phyloP scores from a whole-genome alignment of 495 filamentous ascomycete species.

The Diplogelasinospora grovesii region DNA sequence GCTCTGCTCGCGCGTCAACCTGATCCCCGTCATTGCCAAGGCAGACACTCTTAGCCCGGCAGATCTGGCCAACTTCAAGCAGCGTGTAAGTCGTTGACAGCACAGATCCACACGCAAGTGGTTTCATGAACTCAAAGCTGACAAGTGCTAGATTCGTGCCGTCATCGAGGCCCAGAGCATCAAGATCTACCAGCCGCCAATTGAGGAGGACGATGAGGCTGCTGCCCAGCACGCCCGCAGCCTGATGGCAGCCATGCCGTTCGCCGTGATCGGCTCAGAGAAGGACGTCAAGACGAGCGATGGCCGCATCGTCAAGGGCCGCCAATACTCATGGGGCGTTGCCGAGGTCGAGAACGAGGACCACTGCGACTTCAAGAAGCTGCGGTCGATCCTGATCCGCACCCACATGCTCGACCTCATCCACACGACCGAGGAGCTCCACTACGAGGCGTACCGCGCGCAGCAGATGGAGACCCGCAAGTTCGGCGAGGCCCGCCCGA shows the following conservation, averaged over 20 bases:
- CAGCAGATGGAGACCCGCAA: constrained; percentile 99
- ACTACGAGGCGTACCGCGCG: constrained; percentile 98
- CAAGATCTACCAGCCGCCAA: constrained; percentile 96
- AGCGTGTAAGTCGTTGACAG: constrained; percentile 54
- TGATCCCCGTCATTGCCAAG: constrained; percentile 98
- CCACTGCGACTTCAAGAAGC: constrained; percentile 99
- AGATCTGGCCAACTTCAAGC: constrained; percentile 88
- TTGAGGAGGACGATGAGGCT: constrained; percentile 96
- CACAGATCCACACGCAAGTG: constrained; percentile 5
- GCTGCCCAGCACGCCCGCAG: constrained; percentile 88
- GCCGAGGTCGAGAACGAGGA: constrained; percentile 99
- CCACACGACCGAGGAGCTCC: constrained; percentile 96
- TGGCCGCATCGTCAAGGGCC: constrained; percentile 93
- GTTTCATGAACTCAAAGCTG: no score
- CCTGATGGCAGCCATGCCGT: constrained; percentile 95
- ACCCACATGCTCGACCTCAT: constrained; percentile 99
- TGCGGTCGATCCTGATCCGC: constrained; percentile 95
- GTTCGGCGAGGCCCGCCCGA: constrained; percentile 92
- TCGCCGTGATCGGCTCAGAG: constrained; percentile 97
- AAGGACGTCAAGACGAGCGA: constrained; percentile 97
- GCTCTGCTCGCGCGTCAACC: constrained; percentile 91
- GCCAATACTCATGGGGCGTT: constrained; percentile 98
- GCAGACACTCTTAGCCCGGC: constrained; percentile 92
- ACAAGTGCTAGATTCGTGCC: constrained; percentile 63
- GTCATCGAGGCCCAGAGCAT: constrained; percentile 98